These are phyloP conservation scores for Yamadazyma blattariae DNA, from an alignment of 1,139 yeast genomes.

Conservation along the genomic window DNA sequence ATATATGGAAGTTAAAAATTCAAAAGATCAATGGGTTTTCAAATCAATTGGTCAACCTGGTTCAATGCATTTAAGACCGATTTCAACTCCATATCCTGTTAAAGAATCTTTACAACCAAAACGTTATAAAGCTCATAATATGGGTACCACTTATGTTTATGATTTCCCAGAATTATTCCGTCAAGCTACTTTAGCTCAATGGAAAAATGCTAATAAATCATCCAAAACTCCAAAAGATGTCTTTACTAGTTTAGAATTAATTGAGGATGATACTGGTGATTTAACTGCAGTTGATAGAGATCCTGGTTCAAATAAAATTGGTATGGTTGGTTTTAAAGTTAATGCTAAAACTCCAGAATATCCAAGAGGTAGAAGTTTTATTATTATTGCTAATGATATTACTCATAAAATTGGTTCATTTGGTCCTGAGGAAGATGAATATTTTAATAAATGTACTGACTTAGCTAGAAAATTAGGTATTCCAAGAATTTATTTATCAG, in stretches of 20 bases:
- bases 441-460: constrained; percentile 89
- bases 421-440: constrained; percentile 95
- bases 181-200: constrained; percentile 81
- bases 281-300: constrained; percentile 90
- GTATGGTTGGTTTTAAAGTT: constrained; percentile 96
- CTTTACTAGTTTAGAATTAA: constrained; percentile 77
- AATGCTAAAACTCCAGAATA: constrained; percentile 94
- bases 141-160: constrained; percentile 97
- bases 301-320: constrained; percentile 91
- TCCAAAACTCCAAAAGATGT: constrained; percentile 72
- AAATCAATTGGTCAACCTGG: constrained; percentile 94
- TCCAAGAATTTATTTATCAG: constrained; percentile 93
- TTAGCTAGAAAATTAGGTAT: constrained; percentile 86
- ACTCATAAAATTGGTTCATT: constrained; percentile 98
- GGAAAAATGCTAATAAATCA: constrained; percentile 65
- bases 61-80: constrained; percentile 93
- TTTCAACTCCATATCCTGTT: constrained; percentile 94
- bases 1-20: constrained; percentile 89
- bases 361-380: constrained; percentile 92
- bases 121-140: constrained; percentile 95
- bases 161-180: constrained; percentile 99
- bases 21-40: constrained; percentile 94
- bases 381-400: constrained; percentile 93
- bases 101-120: constrained; percentile 98
- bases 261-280: constrained; percentile 73